phyloP scores from a whole-genome alignment of 2,329 filamentous ascomycete genomes.

The Ramularia collo-cygni region DNA sequence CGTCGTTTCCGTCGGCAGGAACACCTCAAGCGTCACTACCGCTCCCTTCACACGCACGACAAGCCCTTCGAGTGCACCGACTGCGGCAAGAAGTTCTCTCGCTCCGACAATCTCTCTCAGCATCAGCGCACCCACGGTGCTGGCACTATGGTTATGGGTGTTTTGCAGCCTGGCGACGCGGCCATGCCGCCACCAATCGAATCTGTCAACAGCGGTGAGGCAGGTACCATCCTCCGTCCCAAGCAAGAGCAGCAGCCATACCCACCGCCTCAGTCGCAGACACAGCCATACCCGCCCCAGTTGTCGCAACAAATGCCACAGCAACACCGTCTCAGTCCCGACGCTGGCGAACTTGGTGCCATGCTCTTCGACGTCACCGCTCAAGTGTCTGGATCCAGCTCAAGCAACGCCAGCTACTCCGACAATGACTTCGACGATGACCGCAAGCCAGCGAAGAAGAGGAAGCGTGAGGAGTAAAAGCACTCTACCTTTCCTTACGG shows the following conservation, averaged over 20 bases:
- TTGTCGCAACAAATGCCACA: background rate
- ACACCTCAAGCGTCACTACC: slow-evolving; percentile 96
- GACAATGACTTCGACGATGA: slow-evolving; percentile 23
- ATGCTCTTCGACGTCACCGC: slow-evolving; percentile 72
- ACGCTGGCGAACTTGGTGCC: slow-evolving; percentile 62
- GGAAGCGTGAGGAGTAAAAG: slow-evolving; percentile 39
- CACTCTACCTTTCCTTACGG: background rate
- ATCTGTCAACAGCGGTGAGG: slow-evolving; percentile 30
- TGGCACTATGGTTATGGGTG: slow-evolving; percentile 83
- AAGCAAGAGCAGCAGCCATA: slow-evolving; percentile 28
- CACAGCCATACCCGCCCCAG: slow-evolving; percentile 7
- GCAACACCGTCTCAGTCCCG: slow-evolving; percentile 33
- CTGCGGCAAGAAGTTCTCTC: slow-evolving; percentile 98
- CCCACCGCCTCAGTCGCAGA: slow-evolving; percentile 16
- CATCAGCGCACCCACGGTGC: slow-evolving; percentile 90
- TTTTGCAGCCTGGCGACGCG: slow-evolving; percentile 45
- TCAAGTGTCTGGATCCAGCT: slow-evolving; percentile 57
- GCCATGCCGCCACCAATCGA: slow-evolving; percentile 24
- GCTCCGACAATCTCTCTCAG: slow-evolving; percentile 94
- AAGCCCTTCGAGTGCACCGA: slow-evolving; percentile 98
- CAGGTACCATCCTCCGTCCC: slow-evolving; percentile 28
- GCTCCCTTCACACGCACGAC: slow-evolving; percentile 95
- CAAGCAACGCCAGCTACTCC: slow-evolving; percentile 32
- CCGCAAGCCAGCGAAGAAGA: slow-evolving; percentile 33
- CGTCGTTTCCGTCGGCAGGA: slow-evolving; percentile 97